Evolutionary conservation across 176 grass and related monocot species (phyloP).

Genomic region (Eleusine indica): DNA sequence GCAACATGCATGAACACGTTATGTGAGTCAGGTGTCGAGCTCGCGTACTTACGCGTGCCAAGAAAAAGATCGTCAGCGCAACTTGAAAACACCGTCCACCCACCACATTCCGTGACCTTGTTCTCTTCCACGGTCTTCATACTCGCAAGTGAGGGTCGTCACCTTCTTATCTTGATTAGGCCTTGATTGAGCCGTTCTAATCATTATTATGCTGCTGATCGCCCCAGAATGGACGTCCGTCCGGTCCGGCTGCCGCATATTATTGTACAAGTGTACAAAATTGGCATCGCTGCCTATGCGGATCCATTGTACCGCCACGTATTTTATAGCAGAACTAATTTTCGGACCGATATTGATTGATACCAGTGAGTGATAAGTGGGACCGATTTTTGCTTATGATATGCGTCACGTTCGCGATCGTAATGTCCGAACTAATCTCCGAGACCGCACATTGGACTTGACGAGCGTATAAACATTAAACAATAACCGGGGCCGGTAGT

Average conservation of each 20-base stretch:
- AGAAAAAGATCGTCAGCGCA: background rate
- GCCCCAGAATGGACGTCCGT: background rate
- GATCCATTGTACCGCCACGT: background rate
- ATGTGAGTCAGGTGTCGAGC: background rate
- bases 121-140: background rate
- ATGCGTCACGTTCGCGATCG: constrained; percentile 15
- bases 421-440: constrained; percentile 36
- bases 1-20: background rate
- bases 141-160: background rate
- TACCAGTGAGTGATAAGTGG: background rate
- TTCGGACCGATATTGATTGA: constrained; percentile 10
- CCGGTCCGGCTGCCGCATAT: background rate
- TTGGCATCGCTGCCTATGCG: constrained; percentile 1
- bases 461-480: background rate
- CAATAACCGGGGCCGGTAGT: background rate
- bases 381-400: constrained; percentile 10
- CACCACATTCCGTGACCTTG: background rate
- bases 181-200: background rate
- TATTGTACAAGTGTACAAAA: background rate
- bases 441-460: constrained; percentile 11
- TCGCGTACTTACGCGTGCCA: background rate
- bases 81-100: background rate
- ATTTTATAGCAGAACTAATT: background rate
- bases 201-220: background rate
- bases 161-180: background rate